Base-by-base conservation (phyloP, 805 yeast species). In the Clavispora phyllophila region DNA sequence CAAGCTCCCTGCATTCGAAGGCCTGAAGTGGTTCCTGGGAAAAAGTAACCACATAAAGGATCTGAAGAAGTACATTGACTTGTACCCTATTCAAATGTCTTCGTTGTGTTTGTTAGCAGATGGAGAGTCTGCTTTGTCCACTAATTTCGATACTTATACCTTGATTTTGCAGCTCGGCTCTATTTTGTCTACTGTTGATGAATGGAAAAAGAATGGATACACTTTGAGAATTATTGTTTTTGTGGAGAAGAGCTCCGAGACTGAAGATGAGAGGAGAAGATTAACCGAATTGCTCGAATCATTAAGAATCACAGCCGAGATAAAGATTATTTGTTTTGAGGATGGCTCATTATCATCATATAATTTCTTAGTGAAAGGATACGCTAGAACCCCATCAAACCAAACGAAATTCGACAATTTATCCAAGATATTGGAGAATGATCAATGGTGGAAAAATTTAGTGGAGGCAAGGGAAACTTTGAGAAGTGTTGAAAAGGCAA, bases 41-140 rank as follows among this genome's bases (percentile, higher is more conserved):
- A 43, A 44, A 12, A 19, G 38, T 19, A 37, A 40, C 24, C 34
- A 27, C 20, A 20, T 23, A 12, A 12, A 23, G 10, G 36, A 56
- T 1, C 54, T 62, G 22, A 74, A 72, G 47, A 72, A 75, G 48
- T 83, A 68, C 50, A 89, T 93, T 55, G 99, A 93, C 60, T 65
- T 93, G 29, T 93, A 95, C 61, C 99, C 99, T 0, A 90, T 93
- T 51, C 99, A 93, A 56, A 93, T 93, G 97, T 82, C 95, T 3
- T 91, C 95, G 0, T 80, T 82, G 34, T 78, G 87, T 40, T 72
- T 79, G 36, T 79, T 82, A 43, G 76, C 75, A 19, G 74, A 78
- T 40, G 90, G 90, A 4, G 77, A 77, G 42, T 78, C 84, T 14
- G 81, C 85, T 1, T 58, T 84, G 46, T 85, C 96, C 0, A 89